Evolutionary conservation across 805 yeast genomes (phyloP), one percentile per base, ranked within the genome.

Genomic region (Ogataea nakhonphanomensis): DNA sequence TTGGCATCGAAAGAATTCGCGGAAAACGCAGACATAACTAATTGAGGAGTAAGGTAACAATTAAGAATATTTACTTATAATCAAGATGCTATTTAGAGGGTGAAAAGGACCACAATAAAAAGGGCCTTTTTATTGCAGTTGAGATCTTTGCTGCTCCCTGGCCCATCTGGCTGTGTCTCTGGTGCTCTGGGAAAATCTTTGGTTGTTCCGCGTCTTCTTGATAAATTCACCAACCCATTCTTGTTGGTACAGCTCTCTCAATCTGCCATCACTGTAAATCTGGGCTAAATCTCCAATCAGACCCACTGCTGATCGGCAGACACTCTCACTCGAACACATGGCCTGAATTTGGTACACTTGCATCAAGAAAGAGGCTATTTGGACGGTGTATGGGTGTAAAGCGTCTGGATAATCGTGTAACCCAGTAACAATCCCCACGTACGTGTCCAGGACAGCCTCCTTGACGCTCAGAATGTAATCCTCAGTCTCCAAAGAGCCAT

Each of bases 91-190:
- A 33, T 33, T 38, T 25, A 25, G 20, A 17, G 20, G 20, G 20
- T 4, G 25, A 10, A 23, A 20, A 25, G 24, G 25, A 31, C 25
- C n/a, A 37, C 32, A 32, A 24, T n/a, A 14, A 23, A 15, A 21
- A 31, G 15, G 13, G 36, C 25, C 36, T n/a, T 15, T 7, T 41
- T 44, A 43, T 27, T 32, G 39, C 20, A 51, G 26, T 35, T 53
- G 58, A 14, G 44, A 33, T 63, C 76, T 77, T 59, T 78, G 86
- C 65, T 82, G 95, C 55, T 85, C 96, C 52, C 93, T 78, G 11
- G 99, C 97, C 98, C 98, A 93, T 66, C 90, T 78, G 7, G 97
- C 97, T n/a, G 96, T 86, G 56, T 84, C 93, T 59, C 78, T 79
- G 9, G 97, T 88, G 40, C 73, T 66, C 53, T 76, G 78, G 25